Base-by-base conservation (phyloP, 2,329 filamentous ascomycete species). In the Myrmaecium sp. region DNA sequence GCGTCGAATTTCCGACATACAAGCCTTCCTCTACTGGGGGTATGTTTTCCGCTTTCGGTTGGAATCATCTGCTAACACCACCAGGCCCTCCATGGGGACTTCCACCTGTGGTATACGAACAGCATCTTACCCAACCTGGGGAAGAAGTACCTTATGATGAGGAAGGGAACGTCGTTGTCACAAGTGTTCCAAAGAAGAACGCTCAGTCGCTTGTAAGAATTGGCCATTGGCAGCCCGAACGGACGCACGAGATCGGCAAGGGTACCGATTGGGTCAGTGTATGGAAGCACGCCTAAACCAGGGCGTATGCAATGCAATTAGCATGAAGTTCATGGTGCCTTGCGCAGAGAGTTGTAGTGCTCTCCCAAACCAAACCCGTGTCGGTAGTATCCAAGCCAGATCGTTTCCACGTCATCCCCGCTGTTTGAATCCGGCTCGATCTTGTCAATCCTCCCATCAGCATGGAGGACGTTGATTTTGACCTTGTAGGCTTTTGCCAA, bases 371-470 rank as follows among this genome's bases (percentile, higher is more conserved):
- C 86, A 51, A 91, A 95, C 25, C 80, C 81, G 57, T 94, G 83
- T 41, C 79, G 67, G 53, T 95, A 95, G 52, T 95, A 98, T 18
- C 83, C 86, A 51, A 98, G 51, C 86, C 89, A 95, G 26, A 92
- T 64, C 37, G 68, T 69, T 14, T 38, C 45, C 12, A 54, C 60
- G 8, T 8, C 14, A 13, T 22, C 17, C 3, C n/a, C n/a, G 9
- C n/a, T n/a, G n/a, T n/a, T n/a, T n/a, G n/a, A n/a, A 8, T 44
- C 54, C 5, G 69, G 64, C 40, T 65, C 61, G 34, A 95, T 80
- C 38, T 67, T 74, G 48, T 92, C 81, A 30, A 79, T 72, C 30
- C 74, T 59, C 4, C 83, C 82, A 46, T 86, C 77, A 42, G 66
- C 66, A 38, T 94, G 84, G 34, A 98, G 58, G 8, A 98, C 77